A percentile compares a stretch with the other conserved stretches of the same genome.
Evolutionary conservation across 257 asterid species (phyloP).

Genomic region (Penstemon eatonii): DNA sequence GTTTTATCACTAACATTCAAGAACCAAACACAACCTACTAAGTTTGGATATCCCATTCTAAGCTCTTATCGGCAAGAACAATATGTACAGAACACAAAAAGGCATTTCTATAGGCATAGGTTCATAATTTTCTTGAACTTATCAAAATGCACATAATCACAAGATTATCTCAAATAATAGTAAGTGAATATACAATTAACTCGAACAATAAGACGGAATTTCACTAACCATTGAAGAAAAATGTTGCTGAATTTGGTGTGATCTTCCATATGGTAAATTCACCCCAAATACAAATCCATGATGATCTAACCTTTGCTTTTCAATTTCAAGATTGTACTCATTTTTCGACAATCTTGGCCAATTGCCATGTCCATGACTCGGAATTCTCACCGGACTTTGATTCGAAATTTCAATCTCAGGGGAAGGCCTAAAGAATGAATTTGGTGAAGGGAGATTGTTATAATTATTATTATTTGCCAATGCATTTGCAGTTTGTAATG

Average conservation of each 20-base stretch:
- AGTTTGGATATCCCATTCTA: no score
- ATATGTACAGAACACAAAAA: no score
- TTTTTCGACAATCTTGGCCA: constrained; percentile 51
- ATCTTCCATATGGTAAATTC: constrained; percentile 37
- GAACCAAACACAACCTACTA: no score
- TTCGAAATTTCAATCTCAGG: constrained; percentile 37
- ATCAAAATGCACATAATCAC: no score
- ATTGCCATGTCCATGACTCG: constrained; percentile 38
- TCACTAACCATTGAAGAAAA: constrained; percentile 49
- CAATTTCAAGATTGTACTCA: constrained; percentile 39
- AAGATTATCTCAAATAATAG: no score
- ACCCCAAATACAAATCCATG: constrained; percentile 38
- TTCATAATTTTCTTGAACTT: no score
- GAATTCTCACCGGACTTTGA: constrained; percentile 33
- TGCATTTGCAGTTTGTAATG: constrained; percentile 37
- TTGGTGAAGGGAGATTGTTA: constrained; percentile 32
- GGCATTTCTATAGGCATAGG: no score
- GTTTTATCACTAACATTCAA: no score
- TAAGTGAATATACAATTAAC: no score
- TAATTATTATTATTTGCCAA: constrained; percentile 28
- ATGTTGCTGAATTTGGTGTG: constrained; percentile 47
- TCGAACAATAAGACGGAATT: not conserved
- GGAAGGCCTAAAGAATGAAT: constrained; percentile 38
- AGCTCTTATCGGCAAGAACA: not conserved
- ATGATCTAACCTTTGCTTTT: constrained; percentile 36